Evolutionary conservation across 495 filamentous ascomycete genomes (phyloP), one percentile per base, ranked within the genome.

Genomic region (Chaetomium cochliodes): DNA sequence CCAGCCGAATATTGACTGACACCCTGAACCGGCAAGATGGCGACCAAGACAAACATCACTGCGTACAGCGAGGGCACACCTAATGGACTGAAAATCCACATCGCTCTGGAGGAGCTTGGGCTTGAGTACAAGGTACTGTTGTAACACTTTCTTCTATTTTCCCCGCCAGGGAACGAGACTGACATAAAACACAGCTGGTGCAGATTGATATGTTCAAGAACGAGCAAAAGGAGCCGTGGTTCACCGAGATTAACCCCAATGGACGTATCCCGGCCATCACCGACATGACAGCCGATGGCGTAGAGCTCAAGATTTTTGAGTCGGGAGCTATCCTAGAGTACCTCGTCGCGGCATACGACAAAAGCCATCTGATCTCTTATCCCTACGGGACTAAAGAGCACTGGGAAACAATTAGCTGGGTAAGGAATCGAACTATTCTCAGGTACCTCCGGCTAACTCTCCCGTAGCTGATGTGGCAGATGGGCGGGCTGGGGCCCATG

Each of bases 21-120:
- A n/a, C n/a, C n/a, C n/a, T n/a, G n/a, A 47, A 47, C 42, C 18
- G 33, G 3, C 44, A 47, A 47, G 44, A 47, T 47, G 44, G n/a
- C 44, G 44, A 47, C 44, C 44, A 47, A 47, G 44, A 47, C 44
- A 6, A 47, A 47, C 44, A 47, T 47, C 44, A 47, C 44, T 47
- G 44, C 44, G 44, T 47, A 47, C 44, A 47, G 44, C 44, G 44
- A 47, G 44, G 44, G 44, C 44, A 47, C 44, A 7, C 44, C 44
- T 47, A 47, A 47, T n/a, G 44, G 44, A 47, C 7, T 47, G 44
- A 47, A 47, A 47, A 7, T 47, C 44, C 44, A 47, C 23, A 52
- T 52, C 20, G 49, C 49, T 52, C 20, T 52, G 22, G 49, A 52
- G 49, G 49, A 52, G 49, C 49, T 52, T 52, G 49, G 49, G 20